Evolutionary conservation across 306 rosid genomes (phyloP).

Genomic region (Fragaria ananassa): DNA sequence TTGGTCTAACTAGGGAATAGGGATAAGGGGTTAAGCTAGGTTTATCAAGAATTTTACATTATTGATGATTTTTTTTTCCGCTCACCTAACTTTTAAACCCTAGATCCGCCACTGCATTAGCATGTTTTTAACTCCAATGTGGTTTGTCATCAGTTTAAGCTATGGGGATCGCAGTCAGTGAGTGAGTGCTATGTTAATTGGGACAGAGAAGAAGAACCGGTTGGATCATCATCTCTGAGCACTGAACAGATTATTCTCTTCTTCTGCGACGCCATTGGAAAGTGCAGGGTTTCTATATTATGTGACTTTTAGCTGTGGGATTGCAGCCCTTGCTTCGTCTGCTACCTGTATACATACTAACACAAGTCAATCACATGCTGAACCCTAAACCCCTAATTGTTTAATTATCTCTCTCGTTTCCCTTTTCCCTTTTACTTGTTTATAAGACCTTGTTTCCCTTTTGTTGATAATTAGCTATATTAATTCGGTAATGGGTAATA

Average conservation of each 20-base stretch:
- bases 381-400: neutral
- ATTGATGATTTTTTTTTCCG: no score
- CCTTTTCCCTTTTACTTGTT: neutral
- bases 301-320: constrained; percentile 19
- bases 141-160: constrained; percentile 3
- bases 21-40: no score
- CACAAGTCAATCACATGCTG: constrained; percentile 2
- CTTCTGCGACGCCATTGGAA: neutral
- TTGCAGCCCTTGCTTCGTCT: constrained; percentile 6
- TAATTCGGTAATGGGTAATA: neutral
- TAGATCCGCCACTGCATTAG: no score
- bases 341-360: neutral
- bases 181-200: no score
- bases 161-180: constrained; percentile 7
- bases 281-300: no score
- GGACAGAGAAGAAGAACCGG: no score
- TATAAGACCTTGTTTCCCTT: neutral
- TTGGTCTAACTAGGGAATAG: no score
- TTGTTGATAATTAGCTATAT: neutral
- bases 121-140: neutral
- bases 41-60: no score
- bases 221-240: neutral
- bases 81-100: no score
- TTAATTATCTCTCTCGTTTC: neutral
- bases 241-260: constrained; percentile 7